These are phyloP conservation scores for Paramecium sonneborni DNA, from an alignment of 73 alveolate species.

Conservation along the genomic window DNA sequence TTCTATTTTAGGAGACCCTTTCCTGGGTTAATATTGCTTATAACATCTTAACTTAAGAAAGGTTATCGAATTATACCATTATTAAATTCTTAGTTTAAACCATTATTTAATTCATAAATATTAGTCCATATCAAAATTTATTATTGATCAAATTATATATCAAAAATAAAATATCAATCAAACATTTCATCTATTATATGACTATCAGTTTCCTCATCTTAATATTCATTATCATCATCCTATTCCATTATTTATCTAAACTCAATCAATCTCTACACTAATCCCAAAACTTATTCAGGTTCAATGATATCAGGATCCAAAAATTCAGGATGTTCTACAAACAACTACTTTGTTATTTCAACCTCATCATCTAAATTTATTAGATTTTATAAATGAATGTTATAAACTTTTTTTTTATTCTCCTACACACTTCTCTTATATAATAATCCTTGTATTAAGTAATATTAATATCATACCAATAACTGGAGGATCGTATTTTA, in stretches of 20 bases:
- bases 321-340: conserved; percentile 41
- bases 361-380: conserved; percentile 40
- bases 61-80: conserved; percentile 28
- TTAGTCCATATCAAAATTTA: conserved; percentile 16
- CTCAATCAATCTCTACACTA: conserved; percentile 35
- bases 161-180: not conserved
- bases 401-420: conserved; percentile 44
- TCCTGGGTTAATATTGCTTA: not conserved
- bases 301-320: conserved; percentile 39
- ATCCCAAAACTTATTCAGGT: conserved; percentile 35
- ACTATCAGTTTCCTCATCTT: conserved; percentile 12
- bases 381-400: conserved; percentile 26
- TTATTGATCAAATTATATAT: not conserved
- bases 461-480: conserved; percentile 1
- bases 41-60: not conserved
- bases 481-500: conserved; percentile 47
- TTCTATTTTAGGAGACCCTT: not conserved
- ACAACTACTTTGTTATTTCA: conserved; percentile 2
- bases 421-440: not conserved
- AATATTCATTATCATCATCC: not conserved
- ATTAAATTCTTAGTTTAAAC: conserved; percentile 4
- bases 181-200: conserved; percentile 16
- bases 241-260: not conserved
- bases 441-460: not conserved
- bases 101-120: not conserved